Base-by-base conservation (phyloP, 2,329 filamentous ascomycete species). In the Cladosporium sp. region DNA sequence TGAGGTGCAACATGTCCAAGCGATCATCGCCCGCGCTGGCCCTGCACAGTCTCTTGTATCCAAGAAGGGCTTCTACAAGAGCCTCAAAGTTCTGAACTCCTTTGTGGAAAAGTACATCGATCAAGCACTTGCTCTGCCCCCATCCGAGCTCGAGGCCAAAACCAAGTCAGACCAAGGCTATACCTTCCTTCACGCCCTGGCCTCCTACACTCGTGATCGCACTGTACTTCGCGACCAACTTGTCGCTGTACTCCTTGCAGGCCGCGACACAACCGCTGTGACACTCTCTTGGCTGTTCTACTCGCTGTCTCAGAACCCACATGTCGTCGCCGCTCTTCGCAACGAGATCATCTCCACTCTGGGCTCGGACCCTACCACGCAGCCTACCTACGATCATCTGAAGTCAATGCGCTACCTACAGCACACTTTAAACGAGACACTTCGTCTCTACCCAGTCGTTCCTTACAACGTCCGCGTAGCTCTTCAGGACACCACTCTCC, bases 111-210 rank as follows among this genome's bases (percentile, higher is more conserved):
- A 81, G 8, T 96, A 88, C 73, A 92, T 96, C 68, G 85, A 92
- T 53, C 80, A 83, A 10, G 84, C 89, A 0, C 81, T 96, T 6
- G 78, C 78, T 4, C 80, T 96, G 34, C 83, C 82, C 1, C 81
- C 83, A 0, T 83, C 84, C 32, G 89, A 96, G 71, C 82, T 95
- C 1, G 84, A 86, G 49, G 80, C 84, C 60, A 90, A 88, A 74
- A 83, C 82, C 57, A 91, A 89, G 68, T 83, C 83, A 8, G 88
- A 89, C 68, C 76, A 81, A 61, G 82, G 81, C 47, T 92, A 94
- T 73, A 95, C 89, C 1, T 96, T 97, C 75, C 81, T 96, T 19
- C 89, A 96, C 73, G 89, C 90, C 28, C 82, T 97, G 2, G 90
- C 91, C 44, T 80, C 81, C 37, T 92, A 90, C 75, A 96, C 91